A percentile compares a stretch with the other conserved stretches of the same genome.
Evolutionary conservation across 805 yeast species (phyloP).

Genomic region (Saccharomycopsis amapae): DNA sequence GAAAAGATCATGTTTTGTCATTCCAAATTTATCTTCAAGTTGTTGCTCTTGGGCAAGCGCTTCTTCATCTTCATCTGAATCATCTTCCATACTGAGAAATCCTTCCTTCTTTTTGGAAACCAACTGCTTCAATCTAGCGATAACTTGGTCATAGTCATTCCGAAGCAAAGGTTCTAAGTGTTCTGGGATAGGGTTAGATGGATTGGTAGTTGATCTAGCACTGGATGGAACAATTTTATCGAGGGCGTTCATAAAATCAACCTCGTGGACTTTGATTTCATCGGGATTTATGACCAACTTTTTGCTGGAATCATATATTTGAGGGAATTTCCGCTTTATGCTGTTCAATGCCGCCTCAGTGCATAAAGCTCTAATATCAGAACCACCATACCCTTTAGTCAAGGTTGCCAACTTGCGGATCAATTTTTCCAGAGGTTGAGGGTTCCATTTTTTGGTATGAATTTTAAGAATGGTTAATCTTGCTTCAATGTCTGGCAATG

Average conservation of each 20-base stretch:
- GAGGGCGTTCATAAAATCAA: conserved; percentile 80
- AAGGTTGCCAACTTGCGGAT: conserved; percentile 60
- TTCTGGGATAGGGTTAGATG: conserved; percentile 74
- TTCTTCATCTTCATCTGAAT: conserved; percentile 25
- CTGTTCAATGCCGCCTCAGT: conserved; percentile 93
- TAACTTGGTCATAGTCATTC: conserved; percentile 41
- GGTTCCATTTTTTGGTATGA: conserved; percentile 86
- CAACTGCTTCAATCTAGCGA: conserved; percentile 42
- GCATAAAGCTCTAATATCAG: conserved; percentile 88
- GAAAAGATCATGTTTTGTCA: conserved; percentile 57
- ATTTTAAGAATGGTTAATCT: conserved; percentile 73
- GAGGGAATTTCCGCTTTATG: conserved; percentile 89
- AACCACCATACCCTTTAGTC: conserved; percentile 98
- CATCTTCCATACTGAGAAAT: background rate
- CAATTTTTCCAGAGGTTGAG: conserved; percentile 55
- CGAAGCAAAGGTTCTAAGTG: conserved; percentile 57
- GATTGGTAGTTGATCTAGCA: conserved; percentile 70
- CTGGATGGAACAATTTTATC: conserved; percentile 89
- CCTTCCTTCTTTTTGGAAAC: conserved; percentile 50
- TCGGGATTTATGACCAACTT: conserved; percentile 69
- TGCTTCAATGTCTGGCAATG: conserved; percentile 78
- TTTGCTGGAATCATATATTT: conserved; percentile 70
- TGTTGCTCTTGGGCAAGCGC: conserved; percentile 4
- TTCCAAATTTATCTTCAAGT: conserved; percentile 52
- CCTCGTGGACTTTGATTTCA: conserved; percentile 63